Evolutionary conservation across 2,329 filamentous ascomycete species (phyloP), one percentile per base, ranked within the genome.

Genomic region (Emergomyces pasteurianus): DNA sequence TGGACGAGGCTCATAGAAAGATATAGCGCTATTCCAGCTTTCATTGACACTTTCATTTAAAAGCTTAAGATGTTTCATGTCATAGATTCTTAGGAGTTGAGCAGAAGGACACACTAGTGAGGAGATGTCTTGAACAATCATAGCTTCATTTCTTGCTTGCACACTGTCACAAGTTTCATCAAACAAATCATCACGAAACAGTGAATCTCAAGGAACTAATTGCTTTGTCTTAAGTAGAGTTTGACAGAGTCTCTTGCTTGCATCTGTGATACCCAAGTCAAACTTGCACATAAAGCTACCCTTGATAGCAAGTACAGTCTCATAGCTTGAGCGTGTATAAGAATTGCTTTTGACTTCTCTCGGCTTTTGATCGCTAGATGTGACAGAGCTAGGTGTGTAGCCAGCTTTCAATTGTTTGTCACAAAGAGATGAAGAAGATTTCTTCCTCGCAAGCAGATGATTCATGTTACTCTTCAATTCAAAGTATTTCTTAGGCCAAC

Each of bases 91-190:
- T 16, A 76, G 61, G 26, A 40, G 61, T 61, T 76, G 64, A 4
- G 69, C 72, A 40, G 73, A 74, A 47, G 73, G 74, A 49, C 74
- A 70, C 53, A 75, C 67, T 28, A 75, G 61, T 52, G 34, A 65
- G 50, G 66, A 59, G 50, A 76, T 70, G 64, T 75, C 72, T 63
- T 63, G 67, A 59, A 75, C 68, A 28, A 76, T 63, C 63, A 61
- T 69, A 9, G 70, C 63, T 62, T 74, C 68, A 62, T 76, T 75
- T 65, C 60, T 61, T 59, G 68, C 63, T 61, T 63, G 63, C 55
- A 75, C 64, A 43, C 61, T 68, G 60, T 69, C 26, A 56, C 66
- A 75, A 42, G 68, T 66, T 43, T 60, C 59, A 46, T 72, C 60
- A 61, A 75, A 75, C 18, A 70, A 46, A 58, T 73, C 66, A 62